Evolutionary conservation across 495 filamentous ascomycete species (phyloP), one percentile per base, ranked within the genome.

Genomic region (Tuber aestivum): DNA sequence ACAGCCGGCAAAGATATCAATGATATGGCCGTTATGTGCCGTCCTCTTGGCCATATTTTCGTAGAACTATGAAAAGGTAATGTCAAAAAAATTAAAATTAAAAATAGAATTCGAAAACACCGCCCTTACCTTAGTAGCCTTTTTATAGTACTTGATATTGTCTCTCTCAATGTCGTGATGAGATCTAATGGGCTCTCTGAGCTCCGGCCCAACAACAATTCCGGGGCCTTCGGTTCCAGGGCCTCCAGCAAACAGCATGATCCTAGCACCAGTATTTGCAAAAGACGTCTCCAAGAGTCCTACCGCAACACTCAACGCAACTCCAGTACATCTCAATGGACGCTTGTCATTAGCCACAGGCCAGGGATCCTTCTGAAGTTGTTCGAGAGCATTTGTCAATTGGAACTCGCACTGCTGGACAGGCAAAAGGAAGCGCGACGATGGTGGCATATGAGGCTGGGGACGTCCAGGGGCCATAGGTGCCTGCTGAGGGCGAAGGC

Each of bases 121-220:
- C 56, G 7, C 14, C 73, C 85, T 48, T 85, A 97, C 94, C 91
- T 98, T 99, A 21, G 97, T 85, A 69, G 96, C 95, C 85, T 98
- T 98, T 88, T 99, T 99, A 86, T 97, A 98, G 84, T 98, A 97
- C 84, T 98, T 99, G 86, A 97, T 97, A 81, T 97, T 97, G 83
- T 99, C 96, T 56, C 93, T 90, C 82, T 99, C 96, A 83, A 99
- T 99, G 80, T 99, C 96, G 83, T 99, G 96, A 86, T 99, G 96
- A 45, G 96, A 98, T 82, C 96, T 91, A 75, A 99, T 98, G 23
- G 96, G 94, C 83, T 99, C 96, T 84, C 94, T 92, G 78, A 99
- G 85, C 84, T 99, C 96, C n/a, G 94, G 94, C 0, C 94, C 94
- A 84, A 99, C 95, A 48, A 99, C 96, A 87, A 96, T 92, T 71